A percentile compares a stretch with the other conserved stretches of the same genome.
phyloP scores from a whole-genome alignment of 305 asterid genomes.

The Fraxinus ornus region DNA sequence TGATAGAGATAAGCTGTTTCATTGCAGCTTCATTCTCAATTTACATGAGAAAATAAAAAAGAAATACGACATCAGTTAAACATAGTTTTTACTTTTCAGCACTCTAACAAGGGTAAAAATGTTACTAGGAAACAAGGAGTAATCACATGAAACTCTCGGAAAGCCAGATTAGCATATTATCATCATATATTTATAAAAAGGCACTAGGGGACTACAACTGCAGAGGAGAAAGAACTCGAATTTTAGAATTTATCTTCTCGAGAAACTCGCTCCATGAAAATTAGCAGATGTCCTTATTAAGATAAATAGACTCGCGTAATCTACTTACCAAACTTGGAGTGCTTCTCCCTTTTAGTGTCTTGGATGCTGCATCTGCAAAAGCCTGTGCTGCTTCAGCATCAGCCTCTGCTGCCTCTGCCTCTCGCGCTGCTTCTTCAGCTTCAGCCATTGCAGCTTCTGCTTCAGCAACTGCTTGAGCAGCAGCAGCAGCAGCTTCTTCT shows the following conservation, averaged over 20 bases:
- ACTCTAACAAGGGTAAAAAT: not conserved
- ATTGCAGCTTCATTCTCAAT: not conserved
- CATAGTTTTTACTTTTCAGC: not conserved
- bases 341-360: constrained; percentile 70
- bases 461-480: constrained; percentile 96
- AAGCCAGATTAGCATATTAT: not conserved
- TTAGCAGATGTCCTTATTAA: not conserved
- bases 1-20: constrained; percentile 5
- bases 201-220: not conserved
- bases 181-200: not conserved
- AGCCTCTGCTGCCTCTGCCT: constrained; percentile 97
- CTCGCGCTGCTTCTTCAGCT: constrained; percentile 95
- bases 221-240: not conserved
- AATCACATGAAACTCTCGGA: not conserved
- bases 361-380: constrained; percentile 84
- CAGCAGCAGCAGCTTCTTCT: constrained; percentile 89
- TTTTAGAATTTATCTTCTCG: not conserved
- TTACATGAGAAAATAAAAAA: not conserved
- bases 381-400: constrained; percentile 98
- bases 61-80: not conserved
- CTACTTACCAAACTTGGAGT: constrained; percentile 66
- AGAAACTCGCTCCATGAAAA: constrained; percentile 6
- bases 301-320: constrained; percentile 1
- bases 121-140: not conserved
- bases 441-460: constrained; percentile 98